A percentile compares a stretch with the other conserved stretches of the same genome.
Conservation (phyloP, 345 rosid species). For the Clarkia xantiana region DNA sequence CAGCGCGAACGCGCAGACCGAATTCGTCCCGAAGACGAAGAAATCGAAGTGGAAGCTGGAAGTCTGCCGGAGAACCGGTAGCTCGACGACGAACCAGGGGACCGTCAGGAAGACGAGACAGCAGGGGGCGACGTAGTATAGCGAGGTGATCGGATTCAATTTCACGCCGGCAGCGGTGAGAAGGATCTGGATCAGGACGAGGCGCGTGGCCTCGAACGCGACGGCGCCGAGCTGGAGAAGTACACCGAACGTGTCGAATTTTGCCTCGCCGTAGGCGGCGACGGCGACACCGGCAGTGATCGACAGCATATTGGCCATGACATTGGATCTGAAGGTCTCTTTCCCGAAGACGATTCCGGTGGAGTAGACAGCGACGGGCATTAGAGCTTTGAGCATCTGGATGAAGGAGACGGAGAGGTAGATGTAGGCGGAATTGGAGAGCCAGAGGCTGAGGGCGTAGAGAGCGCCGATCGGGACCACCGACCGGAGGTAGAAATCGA, state of each 20-base stretch:
- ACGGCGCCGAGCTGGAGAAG: constrained; percentile 79
- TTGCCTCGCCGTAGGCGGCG: constrained; percentile 32
- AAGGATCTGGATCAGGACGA: constrained; percentile 89
- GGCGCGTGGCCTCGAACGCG: constrained; percentile 79
- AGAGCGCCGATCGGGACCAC: constrained; percentile 91
- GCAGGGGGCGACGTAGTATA: constrained; percentile 84
- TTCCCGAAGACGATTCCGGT: constrained; percentile 60
- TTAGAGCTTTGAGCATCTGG: constrained; percentile 29
- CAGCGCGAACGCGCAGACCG: constrained; percentile 71
- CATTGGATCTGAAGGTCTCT: constrained; percentile 51
- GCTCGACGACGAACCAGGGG: constrained; percentile 82
- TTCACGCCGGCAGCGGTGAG: constrained; percentile 72
- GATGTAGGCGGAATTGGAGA: constrained; percentile 89
- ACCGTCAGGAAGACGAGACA: constrained; percentile 63
- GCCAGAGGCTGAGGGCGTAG: constrained; percentile 85
- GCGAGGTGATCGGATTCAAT: constrained; percentile 68
- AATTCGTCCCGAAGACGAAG: constrained; percentile 69
- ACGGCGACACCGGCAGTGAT: constrained; percentile 26
- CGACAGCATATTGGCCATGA: constrained; percentile 65
- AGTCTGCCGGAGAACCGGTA: constrained; percentile 44
- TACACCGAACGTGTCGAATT: constrained; percentile 84
- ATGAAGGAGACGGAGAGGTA: constrained; percentile 88
- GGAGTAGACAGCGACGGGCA: constrained; percentile 96
- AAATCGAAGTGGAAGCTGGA: constrained; percentile 88
- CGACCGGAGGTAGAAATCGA: constrained; percentile 63